phyloP scores from a whole-genome alignment of 2,329 filamentous ascomycete species.

The Pseudogymnoascus sp. region DNA sequence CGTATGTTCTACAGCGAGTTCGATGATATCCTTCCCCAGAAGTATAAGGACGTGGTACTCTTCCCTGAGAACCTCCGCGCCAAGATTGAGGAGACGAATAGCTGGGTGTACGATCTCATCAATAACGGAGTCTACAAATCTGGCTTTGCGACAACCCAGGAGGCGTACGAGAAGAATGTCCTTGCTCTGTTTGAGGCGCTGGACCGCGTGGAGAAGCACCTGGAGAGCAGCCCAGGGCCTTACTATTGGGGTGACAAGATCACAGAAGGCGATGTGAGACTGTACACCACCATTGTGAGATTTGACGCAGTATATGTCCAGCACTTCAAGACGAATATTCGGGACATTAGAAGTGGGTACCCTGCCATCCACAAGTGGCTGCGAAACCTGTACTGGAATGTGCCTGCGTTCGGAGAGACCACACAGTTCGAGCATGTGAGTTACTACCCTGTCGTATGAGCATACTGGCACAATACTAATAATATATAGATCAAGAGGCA shows the following conservation, averaged over 20 bases:
- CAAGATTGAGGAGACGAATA: conserved; percentile 66
- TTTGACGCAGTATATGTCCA: conserved; percentile 63
- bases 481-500: conserved; percentile 60
- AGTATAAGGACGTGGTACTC: conserved; percentile 54
- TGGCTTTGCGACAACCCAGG: conserved; percentile 77
- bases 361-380: conserved; percentile 60
- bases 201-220: conserved; percentile 65
- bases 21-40: conserved; percentile 55
- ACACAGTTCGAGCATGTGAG: conserved; percentile 30
- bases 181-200: conserved; percentile 63
- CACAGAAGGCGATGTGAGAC: conserved; percentile 74
- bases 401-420: conserved; percentile 47
- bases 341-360: conserved; percentile 36
- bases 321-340: conserved; percentile 56
- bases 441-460: background rate
- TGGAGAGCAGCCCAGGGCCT: conserved; percentile 46
- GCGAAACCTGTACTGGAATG: conserved; percentile 58
- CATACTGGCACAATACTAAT: conserved; percentile 18
- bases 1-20: conserved; percentile 77
- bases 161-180: conserved; percentile 73
- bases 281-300: conserved; percentile 55
- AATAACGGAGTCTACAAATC: conserved; percentile 68
- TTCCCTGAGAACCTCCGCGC: conserved; percentile 56
- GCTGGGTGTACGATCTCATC: conserved; percentile 70
- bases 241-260: conserved; percentile 68